Evolutionary conservation across 1,284 basidiomycete species (phyloP), one percentile per base, ranked within the genome.

Genomic region (Xanthoconium separans): DNA sequence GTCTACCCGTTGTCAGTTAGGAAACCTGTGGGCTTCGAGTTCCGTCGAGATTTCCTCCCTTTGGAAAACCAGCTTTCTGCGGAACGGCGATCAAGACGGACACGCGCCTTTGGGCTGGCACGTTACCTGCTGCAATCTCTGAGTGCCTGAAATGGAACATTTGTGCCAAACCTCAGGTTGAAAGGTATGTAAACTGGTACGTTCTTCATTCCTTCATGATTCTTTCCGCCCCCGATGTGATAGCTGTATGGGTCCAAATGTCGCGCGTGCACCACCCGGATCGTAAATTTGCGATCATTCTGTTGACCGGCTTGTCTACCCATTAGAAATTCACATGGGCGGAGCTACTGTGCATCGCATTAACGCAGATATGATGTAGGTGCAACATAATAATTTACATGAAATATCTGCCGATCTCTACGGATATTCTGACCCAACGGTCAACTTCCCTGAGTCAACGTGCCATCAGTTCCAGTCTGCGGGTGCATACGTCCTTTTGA

Each of bases 61-160:
- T 49, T 47, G 46, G 52, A 57, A 51, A 46, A n/a, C 45, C 37
- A 47, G 15, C 40, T 24, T 47, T 53, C 42, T 49, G 34, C 30
- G 33, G 33, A 44, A 51, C 54, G 61, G 65, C 66, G 65, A 65
- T 69, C 65, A 69, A 64, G 53, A 49, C 56, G 55, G 65, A 54
- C 59, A 65, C 36, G 58, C 47, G 22, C 36, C 43, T 53, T 55
- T 53, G 54, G 51, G 49, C 39, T 55, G 63, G 52, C 31, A 53
- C 11, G 51, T 53, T 62, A 47, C 55, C 45, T 51, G 54, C 40
- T 45, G 31, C 20, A 44, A 47, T 42, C 31, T 50, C 41, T 44
- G 40, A 36, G 44, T 34, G 56, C 46, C 37, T 34, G 51, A 56
- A 57, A 60, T 56, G 51, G 64, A 62, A 51, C 52, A 34, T 27